Conservation (phyloP, 1,139 yeast genomes). For the Pichia sp. region DNA sequence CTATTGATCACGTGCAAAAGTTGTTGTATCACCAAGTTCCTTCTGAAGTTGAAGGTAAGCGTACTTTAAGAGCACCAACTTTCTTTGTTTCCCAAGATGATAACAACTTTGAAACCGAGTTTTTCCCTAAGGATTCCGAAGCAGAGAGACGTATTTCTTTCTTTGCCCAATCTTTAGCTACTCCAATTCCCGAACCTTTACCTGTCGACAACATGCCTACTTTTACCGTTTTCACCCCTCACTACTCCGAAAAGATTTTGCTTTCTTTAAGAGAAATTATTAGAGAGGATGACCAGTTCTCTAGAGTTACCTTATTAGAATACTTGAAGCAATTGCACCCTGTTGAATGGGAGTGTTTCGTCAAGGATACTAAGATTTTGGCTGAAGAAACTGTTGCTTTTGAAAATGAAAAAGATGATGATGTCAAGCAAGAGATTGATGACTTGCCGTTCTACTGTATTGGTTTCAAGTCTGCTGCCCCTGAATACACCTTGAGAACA, state of each 20-base stretch:
- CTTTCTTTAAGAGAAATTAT: slow-evolving; percentile 93
- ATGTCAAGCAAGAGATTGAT: slow-evolving; percentile 57
- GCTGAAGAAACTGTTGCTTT: slow-evolving; percentile 77
- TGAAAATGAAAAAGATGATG: slow-evolving; percentile 55
- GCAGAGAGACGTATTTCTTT: slow-evolving; percentile 99
- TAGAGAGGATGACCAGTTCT: slow-evolving; percentile 97
- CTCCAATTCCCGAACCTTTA: slow-evolving; percentile 96
- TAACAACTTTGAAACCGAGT: slow-evolving; percentile 22
- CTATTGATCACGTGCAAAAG: slow-evolving; percentile 97
- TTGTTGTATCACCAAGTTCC: slow-evolving; percentile 90
- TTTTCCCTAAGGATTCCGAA: slow-evolving; percentile 53
- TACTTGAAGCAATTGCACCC: slow-evolving; percentile 97
- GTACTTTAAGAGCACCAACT: slow-evolving; percentile 97
- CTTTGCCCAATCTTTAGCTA: slow-evolving; percentile 97
- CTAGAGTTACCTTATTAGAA: slow-evolving; percentile 93
- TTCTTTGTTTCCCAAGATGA: slow-evolving; percentile 94
- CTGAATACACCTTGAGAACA: slow-evolving; percentile 96
- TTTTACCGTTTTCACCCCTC: slow-evolving; percentile 95
- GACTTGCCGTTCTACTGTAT: slow-evolving; percentile 97
- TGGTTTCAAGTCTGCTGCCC: slow-evolving; percentile 99
- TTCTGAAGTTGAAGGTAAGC: slow-evolving; percentile 83
- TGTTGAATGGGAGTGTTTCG: slow-evolving; percentile 98
- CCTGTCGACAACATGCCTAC: slow-evolving; percentile 99
- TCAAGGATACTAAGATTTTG: slow-evolving; percentile 94
- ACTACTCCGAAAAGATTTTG: slow-evolving; percentile 93